phyloP scores from a whole-genome alignment of 352 stramenopile species.

The Hyaloperonospora arabidopsidis region DNA sequence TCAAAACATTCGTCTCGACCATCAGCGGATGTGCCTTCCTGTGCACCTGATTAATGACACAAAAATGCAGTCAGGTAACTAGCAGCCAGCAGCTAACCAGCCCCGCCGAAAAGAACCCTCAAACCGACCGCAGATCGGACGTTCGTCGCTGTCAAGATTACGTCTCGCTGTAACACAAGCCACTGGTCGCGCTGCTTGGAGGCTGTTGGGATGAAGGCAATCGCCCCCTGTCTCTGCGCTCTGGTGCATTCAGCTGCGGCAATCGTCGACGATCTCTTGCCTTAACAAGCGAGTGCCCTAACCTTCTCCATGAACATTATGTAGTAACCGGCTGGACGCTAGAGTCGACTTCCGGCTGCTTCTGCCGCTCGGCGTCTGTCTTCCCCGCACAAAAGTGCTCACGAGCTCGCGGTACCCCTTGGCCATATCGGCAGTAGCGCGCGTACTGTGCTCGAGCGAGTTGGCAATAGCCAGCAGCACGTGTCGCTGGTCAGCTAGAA shows the following conservation, averaged over 20 bases:
- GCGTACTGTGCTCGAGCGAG: slow-evolving; percentile 41
- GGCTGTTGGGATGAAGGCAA: background rate
- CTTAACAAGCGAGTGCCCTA: background rate
- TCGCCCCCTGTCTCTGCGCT: background rate
- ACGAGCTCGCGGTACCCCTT: slow-evolving; percentile 37
- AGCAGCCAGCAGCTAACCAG: no score
- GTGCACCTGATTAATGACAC: no score
- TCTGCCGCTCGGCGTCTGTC: slow-evolving; percentile 1
- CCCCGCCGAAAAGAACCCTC: no score
- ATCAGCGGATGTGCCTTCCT: no score
- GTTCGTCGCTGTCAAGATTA: background rate
- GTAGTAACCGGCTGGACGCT: background rate
- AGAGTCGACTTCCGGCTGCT: slow-evolving; percentile 5
- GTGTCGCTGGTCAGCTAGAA: slow-evolving; percentile 20
- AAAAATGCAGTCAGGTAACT: no score
- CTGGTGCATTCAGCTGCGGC: background rate
- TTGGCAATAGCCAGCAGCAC: slow-evolving; percentile 33
- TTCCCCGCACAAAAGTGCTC: slow-evolving; percentile 21
- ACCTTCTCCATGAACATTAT: background rate
- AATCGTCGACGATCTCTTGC: no score
- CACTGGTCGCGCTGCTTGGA: background rate
- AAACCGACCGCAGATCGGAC: background rate
- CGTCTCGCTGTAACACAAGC: slow-evolving; percentile 3
- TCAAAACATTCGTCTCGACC: no score
- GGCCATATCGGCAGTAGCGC: slow-evolving; percentile 36